Percentiles rank a stretch among this genome's conserved stretches.
Conservation (phyloP, 2,329 filamentous ascomycete genomes). For the Beauveria sp. region DNA sequence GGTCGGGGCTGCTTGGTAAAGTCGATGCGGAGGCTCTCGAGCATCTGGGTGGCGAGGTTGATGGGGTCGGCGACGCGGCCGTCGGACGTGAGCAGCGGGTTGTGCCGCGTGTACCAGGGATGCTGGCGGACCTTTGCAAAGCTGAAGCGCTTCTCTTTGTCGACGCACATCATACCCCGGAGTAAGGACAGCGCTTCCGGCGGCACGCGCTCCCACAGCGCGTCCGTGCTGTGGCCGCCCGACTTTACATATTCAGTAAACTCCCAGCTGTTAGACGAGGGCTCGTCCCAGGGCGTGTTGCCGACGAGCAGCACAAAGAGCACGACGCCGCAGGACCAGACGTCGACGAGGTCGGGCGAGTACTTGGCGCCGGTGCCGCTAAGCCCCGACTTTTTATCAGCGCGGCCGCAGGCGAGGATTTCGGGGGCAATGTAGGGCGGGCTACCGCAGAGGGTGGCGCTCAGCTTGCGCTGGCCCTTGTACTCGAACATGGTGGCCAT, state of each 20-base stretch:
- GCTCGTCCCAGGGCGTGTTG: conserved; percentile 97
- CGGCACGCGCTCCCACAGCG: conserved; percentile 76
- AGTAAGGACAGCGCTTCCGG: conserved; percentile 69
- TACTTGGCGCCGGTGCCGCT: conserved; percentile 50
- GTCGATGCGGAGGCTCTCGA: conserved; percentile 83
- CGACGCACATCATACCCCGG: conserved; percentile 85
- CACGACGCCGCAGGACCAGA: conserved; percentile 98
- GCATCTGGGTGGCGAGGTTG: conserved; percentile 86
- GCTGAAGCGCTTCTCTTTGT: conserved; percentile 68
- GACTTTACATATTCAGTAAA: conserved; percentile 79
- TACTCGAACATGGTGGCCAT: conserved; percentile 91
- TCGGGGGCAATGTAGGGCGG: conserved; percentile 97
- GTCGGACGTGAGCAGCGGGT: conserved; percentile 65
- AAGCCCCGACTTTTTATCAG: conserved; percentile 38
- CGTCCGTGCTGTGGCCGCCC: conserved; percentile 74
- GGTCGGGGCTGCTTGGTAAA: conserved; percentile 61
- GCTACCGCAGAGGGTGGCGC: conserved; percentile 85
- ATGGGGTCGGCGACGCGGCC: conserved; percentile 73
- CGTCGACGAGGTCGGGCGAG: conserved; percentile 73
- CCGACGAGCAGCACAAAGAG: conserved; percentile 90
- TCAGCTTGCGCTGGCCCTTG: conserved; percentile 73
- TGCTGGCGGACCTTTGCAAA: conserved; percentile 81
- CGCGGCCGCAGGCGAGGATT: conserved; percentile 53
- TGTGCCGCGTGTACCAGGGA: conserved; percentile 86
- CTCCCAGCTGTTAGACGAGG: conserved; percentile 78